Base-by-base conservation (phyloP, 208 protist species). In the Trypanosoma boissoni region DNA sequence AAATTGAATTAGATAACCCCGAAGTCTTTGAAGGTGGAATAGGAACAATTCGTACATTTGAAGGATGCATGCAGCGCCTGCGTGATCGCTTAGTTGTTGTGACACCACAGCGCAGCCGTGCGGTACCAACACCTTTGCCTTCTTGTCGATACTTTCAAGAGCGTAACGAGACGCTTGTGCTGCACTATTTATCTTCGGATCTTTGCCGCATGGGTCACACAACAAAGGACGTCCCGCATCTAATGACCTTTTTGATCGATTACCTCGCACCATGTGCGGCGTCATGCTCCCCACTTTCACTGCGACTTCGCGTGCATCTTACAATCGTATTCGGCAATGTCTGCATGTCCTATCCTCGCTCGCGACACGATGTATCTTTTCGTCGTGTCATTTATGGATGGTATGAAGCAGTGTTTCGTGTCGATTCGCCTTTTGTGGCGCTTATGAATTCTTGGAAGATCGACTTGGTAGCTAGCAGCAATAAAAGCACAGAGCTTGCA, bases 141-240 rank as follows among this genome's bases (percentile, higher is more conserved):
- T 36, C 58, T 24, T 64, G 58, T 56, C 46, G 31, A 3, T 2
- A 20, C 1, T 64, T 64, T 56, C 18, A 55, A 37, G 31, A 58
- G n/a, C 29, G 26, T 2, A 71, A 64, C 29, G 18, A 57, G 28
- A 57, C 54, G 2, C 37, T 64, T 4, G 21, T 18, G 20, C 6
- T 64, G 7, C 18, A 64, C 29, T 74, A 58, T 45, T 56, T 74
- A 0, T 1, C 39, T 14, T 46, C 26, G 9, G 68, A 74, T 32
- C 2, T 64, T 12, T 74, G 68, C 32, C 51, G 61, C 9, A 5
- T 74, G 44, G 68, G 68, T 12, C 68, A 74, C 24, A 58, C 31
- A 26, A 65, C 55, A 23, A 74, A 74, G 44, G 68, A 74, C 23
- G 43, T 62, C 9, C 53, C 62, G 4, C 41, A 52, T 48, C 26